phyloP scores from a whole-genome alignment of 2,329 filamentous ascomycete genomes.

The Colletotrichum tropicicola region DNA sequence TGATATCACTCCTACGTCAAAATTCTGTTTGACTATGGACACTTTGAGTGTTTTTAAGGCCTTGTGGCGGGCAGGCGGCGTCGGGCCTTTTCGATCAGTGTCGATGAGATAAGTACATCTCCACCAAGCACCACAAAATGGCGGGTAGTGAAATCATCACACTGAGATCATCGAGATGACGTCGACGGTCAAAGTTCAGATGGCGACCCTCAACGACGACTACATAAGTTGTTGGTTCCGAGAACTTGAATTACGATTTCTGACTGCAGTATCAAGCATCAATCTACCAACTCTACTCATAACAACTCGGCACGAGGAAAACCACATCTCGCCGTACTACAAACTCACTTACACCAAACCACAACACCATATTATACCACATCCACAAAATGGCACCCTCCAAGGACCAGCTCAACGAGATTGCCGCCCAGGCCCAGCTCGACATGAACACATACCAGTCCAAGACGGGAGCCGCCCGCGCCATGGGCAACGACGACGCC shows the following conservation, averaged over 20 bases:
- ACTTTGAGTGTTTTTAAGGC: neutral
- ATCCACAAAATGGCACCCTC: slow-evolving; percentile 36
- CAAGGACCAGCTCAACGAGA: slow-evolving; percentile 49
- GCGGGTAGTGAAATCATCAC: slow-evolving; percentile 30
- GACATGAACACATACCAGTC: slow-evolving; percentile 58
- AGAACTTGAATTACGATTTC: neutral
- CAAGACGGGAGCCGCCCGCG: slow-evolving; percentile 54
- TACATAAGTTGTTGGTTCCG: slow-evolving; percentile 21
- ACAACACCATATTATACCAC: neutral
- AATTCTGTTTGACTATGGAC: neutral
- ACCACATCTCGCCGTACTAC: neutral
- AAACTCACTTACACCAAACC: neutral
- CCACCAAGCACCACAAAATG: slow-evolving; percentile 27
- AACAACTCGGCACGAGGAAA: neutral
- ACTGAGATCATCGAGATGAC: slow-evolving; percentile 29
- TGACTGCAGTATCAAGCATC: neutral
- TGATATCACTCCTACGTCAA: slow-evolving; percentile 30
- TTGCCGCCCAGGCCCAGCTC: slow-evolving; percentile 55
- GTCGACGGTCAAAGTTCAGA: slow-evolving; percentile 18
- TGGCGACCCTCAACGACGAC: slow-evolving; percentile 4
- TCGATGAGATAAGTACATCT: slow-evolving; percentile 24
- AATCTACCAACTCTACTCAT: neutral
- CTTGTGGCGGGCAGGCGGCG: slow-evolving; percentile 5
- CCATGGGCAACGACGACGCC: slow-evolving; percentile 48
- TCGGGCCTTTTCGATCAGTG: slow-evolving; percentile 17